Evolutionary conservation across 1,284 basidiomycete genomes (phyloP).

Genomic region (Gymnopus androsaceus): DNA sequence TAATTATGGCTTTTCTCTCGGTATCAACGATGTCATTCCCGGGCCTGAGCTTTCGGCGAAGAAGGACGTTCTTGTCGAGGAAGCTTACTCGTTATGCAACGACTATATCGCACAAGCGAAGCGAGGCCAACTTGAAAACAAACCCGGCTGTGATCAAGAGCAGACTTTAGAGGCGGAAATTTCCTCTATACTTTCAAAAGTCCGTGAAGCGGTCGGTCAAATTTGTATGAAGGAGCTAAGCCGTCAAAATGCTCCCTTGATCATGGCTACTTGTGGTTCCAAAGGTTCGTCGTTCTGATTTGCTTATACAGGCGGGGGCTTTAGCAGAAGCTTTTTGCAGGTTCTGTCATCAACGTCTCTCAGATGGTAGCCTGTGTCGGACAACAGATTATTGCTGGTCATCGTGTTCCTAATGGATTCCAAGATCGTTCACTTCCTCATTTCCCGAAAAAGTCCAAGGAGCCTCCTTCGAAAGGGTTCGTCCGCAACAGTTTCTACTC

Average conservation of each 20-base stretch:
- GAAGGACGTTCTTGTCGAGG: slow-evolving; percentile 88
- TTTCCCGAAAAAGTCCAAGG: slow-evolving; percentile 97
- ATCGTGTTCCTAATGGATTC: slow-evolving; percentile 98
- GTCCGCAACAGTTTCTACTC: slow-evolving; percentile 97
- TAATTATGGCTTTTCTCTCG: slow-evolving; percentile 97
- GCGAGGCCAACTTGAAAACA: slow-evolving; percentile 91
- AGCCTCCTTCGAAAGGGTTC: slow-evolving; percentile 97
- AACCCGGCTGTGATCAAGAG: slow-evolving; percentile 95
- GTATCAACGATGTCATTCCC: slow-evolving; percentile 98
- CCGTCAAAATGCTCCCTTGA: slow-evolving; percentile 93
- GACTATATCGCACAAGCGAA: slow-evolving; percentile 89
- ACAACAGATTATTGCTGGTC: slow-evolving; percentile 97
- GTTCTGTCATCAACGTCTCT: slow-evolving; percentile 98
- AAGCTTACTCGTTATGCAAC: slow-evolving; percentile 89
- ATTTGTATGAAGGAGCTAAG: slow-evolving; percentile 98
- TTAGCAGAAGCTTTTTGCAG: slow-evolving; percentile 40
- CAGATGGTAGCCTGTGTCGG: slow-evolving; percentile 99
- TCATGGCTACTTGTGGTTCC: slow-evolving; percentile 99
- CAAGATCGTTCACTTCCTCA: slow-evolving; percentile 98
- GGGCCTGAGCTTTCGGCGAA: slow-evolving; percentile 78
- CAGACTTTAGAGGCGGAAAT: slow-evolving; percentile 96
- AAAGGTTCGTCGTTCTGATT: slow-evolving; percentile 66
- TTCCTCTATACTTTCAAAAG: slow-evolving; percentile 90
- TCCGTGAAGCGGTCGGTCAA: slow-evolving; percentile 94
- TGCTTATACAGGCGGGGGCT: too few relatives aligned